Conservation (phyloP, 2,329 filamentous ascomycete species). For the Neopestalotiopsis rosae region DNA sequence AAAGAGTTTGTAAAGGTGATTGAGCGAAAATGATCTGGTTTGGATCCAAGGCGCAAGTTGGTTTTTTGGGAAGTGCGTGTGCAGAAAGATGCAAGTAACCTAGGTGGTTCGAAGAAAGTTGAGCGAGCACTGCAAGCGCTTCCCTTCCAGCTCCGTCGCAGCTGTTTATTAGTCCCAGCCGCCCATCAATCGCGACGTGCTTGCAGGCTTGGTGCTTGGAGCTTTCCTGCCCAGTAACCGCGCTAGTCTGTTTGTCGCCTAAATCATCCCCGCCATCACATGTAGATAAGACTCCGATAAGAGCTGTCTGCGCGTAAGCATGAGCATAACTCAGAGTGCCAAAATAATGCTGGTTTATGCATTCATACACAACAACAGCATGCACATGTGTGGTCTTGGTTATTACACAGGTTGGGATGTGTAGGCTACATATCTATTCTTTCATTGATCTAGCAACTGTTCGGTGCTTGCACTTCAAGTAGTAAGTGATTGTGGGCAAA, state of each 20-base stretch:
- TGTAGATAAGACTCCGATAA: slow-evolving; percentile 15
- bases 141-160: slow-evolving; percentile 8
- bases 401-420: too few species aligned
- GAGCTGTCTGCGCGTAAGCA: background rate
- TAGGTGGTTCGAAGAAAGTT: slow-evolving; percentile 3
- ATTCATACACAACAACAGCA: too few species aligned
- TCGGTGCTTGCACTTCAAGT: too few species aligned
- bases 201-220: background rate
- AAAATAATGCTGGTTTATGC: background rate
- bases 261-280: slow-evolving; percentile 5
- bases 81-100: background rate
- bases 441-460: too few species aligned
- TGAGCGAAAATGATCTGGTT: slow-evolving; percentile 10
- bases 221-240: slow-evolving; percentile 3
- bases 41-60: background rate
- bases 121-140: slow-evolving; percentile 5
- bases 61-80: background rate
- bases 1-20: slow-evolving; percentile 1
- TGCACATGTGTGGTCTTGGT: too few species aligned
- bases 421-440: too few species aligned
- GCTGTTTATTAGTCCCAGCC: slow-evolving; percentile 14
- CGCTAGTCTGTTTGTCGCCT: slow-evolving; percentile 2
- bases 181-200: slow-evolving; percentile 11
- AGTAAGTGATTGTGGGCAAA: too few species aligned
- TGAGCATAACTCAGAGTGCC: background rate